Percentiles rank a stretch among this genome's conserved stretches.
Conservation (phyloP, 345 rosid genomes). For the Pistacia integerrima region DNA sequence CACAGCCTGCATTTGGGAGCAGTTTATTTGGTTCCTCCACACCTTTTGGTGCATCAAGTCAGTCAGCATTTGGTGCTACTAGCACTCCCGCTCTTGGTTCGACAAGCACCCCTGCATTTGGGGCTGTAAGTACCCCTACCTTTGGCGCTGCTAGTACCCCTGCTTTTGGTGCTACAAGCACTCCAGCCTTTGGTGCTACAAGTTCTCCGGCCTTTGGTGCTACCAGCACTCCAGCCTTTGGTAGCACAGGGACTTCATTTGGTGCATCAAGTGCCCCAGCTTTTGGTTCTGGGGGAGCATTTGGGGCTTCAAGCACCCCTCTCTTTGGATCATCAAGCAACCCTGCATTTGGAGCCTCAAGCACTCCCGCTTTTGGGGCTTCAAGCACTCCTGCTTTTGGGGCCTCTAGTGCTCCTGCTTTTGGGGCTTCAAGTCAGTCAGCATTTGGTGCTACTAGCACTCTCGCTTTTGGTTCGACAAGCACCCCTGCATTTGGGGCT, state of each 20-base stretch:
- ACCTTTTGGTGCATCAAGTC: conserved; percentile 66
- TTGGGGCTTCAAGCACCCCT: too few species aligned
- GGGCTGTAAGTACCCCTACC: too few species aligned
- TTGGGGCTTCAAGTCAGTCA: conserved; percentile 47
- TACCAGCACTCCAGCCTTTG: too few species aligned
- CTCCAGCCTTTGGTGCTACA: conserved; percentile 47
- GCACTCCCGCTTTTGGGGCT: conserved; percentile 40
- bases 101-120: conserved; percentile 42
- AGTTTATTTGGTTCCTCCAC: conserved; percentile 63
- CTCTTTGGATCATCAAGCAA: too few species aligned
- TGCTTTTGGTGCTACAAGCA: conserved; percentile 45
- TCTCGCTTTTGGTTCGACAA: conserved; percentile 57
- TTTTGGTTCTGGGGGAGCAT: too few species aligned
- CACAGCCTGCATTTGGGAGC: conserved; percentile 76
- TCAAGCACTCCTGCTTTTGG: conserved; percentile 39
- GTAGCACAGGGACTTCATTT: too few species aligned
- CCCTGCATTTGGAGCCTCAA: conserved; percentile 45
- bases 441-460: conserved; percentile 9
- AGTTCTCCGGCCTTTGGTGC: background rate
- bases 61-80: background rate
- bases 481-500: conserved; percentile 48
- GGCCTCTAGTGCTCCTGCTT: conserved; percentile 41
- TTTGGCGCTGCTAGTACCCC: too few species aligned
- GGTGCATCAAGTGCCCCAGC: too few species aligned
- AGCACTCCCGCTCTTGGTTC: conserved; percentile 60